Evolutionary conservation across 768 basidiomycete species (phyloP), one percentile per base, ranked within the genome.

Genomic region (Crepidotus variabilis): DNA sequence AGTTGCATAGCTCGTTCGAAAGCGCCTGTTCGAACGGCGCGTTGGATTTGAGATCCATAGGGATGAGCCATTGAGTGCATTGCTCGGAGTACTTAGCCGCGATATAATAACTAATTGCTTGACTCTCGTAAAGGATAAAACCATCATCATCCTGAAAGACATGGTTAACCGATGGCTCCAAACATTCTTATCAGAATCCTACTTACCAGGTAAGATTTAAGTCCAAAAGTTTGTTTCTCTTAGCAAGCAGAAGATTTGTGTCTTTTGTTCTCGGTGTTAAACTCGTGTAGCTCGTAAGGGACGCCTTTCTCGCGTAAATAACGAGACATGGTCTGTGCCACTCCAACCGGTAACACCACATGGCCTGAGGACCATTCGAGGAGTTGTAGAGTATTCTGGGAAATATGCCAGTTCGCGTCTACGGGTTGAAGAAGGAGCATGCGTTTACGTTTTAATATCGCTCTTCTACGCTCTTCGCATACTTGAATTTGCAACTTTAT

Each of bases 31-130:
- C 75, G 65, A 79, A 80, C 8, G 75, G 59, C 14, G 73, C 78
- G 21, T 65, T 60, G 22, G 65, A 69, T 57, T 80, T 71, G 33
- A 67, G 47, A n/a, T 74, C 74, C 16, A 70, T 72, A 2, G 87
- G 86, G 24, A 84, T 69, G 33, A 88, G 74, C 3, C 35, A 48
- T 11, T 67, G 56, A 4, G 78, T 72, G 21, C 83, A 83, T 57
- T 84, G 77, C 49, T 70, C 57, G 6, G 77, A 63, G 61, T 83
- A 82, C 66, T 86, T 87, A 34, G 67, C 66, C 35, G 75, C 78
- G 61, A 88, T 63, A 65, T 88, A 90, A 13, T 82, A 78, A 35
- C 64, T 67, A 57, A 88, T 86, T 0, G 85, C 85, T 13, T 84
- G 81, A 39, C 78, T 78, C 62, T 87, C 85, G 66, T 78, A 87